Conservation (phyloP, 1,284 basidiomycete species). For the Inonotus hispidus region DNA sequence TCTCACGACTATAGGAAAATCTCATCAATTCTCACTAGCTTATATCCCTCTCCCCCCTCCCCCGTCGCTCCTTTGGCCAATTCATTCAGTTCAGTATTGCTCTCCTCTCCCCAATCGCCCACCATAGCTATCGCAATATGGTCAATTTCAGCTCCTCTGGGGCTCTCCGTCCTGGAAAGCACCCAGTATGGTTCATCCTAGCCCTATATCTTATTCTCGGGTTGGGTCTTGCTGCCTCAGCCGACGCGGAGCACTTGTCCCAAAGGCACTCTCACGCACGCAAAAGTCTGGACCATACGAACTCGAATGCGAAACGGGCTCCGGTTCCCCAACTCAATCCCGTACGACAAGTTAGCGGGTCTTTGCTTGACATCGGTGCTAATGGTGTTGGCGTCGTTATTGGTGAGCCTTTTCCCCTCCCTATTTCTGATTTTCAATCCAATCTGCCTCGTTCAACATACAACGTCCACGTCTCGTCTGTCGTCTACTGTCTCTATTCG, state of each 20-base stretch:
- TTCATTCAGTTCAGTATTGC: slow-evolving; percentile 25
- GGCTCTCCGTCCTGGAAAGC: background rate
- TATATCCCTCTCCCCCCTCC: slow-evolving; percentile 2
- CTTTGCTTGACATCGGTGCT: background rate
- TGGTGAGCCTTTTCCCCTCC: background rate
- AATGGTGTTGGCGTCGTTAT: background rate
- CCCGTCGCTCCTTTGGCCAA: slow-evolving; percentile 24
- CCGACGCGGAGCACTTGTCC: slow-evolving; percentile 10
- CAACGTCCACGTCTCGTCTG: background rate
- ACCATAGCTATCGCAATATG: slow-evolving; percentile 19
- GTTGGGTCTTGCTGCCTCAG: slow-evolving; percentile 2
- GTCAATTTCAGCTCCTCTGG: background rate
- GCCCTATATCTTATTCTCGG: slow-evolving; percentile 1
- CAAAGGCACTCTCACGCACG: slow-evolving; percentile 7
- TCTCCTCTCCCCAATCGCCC: slow-evolving; percentile 30
- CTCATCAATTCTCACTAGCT: background rate
- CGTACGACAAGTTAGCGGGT: background rate
- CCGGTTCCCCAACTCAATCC: background rate
- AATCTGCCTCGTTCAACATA: background rate
- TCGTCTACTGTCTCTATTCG: background rate
- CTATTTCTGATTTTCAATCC: background rate
- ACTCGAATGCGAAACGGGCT: slow-evolving; percentile 2
- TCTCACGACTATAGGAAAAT: background rate
- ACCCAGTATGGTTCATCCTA: background rate
- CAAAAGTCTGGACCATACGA: slow-evolving; percentile 6